Evolutionary conservation across 495 filamentous ascomycete species (phyloP).

Genomic region (Tirmania nivea): DNA sequence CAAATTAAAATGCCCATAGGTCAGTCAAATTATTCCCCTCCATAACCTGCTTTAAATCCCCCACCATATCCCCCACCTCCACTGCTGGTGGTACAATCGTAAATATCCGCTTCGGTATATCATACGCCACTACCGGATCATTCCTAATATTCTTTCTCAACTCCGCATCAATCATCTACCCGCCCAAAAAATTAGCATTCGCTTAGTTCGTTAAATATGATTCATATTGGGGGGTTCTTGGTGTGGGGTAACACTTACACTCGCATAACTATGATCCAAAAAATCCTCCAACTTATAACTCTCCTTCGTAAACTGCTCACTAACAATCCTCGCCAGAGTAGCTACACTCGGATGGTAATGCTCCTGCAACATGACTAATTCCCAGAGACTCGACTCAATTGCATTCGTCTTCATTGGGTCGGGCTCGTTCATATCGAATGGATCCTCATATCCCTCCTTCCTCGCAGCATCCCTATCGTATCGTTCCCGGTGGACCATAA

Average conservation of each 20-base stretch:
- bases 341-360: slow-evolving; percentile 98
- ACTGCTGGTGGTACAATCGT: slow-evolving; percentile 26
- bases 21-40: neutral
- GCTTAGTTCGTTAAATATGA: neutral
- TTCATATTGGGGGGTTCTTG: neutral
- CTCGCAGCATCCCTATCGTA: slow-evolving; percentile 35
- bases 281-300: slow-evolving; percentile 87
- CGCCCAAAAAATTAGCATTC: neutral
- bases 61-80: neutral
- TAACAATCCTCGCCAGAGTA: slow-evolving; percentile 77
- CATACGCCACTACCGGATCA: slow-evolving; percentile 69
- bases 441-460: slow-evolving; percentile 50
- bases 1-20: neutral
- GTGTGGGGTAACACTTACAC: slow-evolving; percentile 35
- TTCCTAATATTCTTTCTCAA: slow-evolving; percentile 65
- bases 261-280: slow-evolving; percentile 78
- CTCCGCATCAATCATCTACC: slow-evolving; percentile 58
- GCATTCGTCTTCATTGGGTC: slow-evolving; percentile 74
- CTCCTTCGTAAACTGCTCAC: slow-evolving; percentile 94
- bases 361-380: slow-evolving; percentile 65
- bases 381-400: slow-evolving; percentile 87
- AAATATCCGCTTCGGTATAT: slow-evolving; percentile 82
- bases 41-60: neutral
- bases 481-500: slow-evolving; percentile 71
- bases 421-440: slow-evolving; percentile 48